phyloP scores from a whole-genome alignment of 345 rosid genomes.

The Eucalyptus leucophloia region DNA sequence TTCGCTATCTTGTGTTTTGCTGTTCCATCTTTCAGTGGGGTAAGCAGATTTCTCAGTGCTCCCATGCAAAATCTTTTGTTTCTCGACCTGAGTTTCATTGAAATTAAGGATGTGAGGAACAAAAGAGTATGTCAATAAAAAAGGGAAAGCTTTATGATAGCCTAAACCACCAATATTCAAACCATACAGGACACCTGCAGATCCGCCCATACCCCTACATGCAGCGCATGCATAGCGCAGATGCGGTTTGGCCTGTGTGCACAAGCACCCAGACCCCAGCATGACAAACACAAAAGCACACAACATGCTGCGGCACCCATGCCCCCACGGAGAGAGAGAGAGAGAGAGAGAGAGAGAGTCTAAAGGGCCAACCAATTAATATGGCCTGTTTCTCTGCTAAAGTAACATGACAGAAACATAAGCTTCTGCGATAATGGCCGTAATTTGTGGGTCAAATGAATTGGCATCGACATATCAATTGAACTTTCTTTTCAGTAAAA shows the following conservation, averaged over 20 bases:
- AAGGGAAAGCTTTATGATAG: background rate
- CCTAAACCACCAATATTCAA: background rate
- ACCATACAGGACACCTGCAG: background rate
- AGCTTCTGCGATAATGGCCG: background rate
- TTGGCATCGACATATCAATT: background rate
- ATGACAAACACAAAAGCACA: background rate
- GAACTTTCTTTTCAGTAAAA: background rate
- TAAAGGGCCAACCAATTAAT: background rate
- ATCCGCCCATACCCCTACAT: background rate
- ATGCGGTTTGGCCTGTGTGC: background rate
- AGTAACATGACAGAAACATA: background rate
- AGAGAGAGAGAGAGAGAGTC: background rate
- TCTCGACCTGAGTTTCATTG: constrained; percentile 47
- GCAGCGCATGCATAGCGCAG: background rate
- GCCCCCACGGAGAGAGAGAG: background rate
- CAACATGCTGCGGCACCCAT: background rate
- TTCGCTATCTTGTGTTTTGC: background rate
- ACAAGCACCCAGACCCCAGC: background rate
- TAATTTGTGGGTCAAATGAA: background rate
- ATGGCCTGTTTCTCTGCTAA: background rate
- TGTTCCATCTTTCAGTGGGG: constrained; percentile 8
- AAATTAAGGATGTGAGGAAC: background rate
- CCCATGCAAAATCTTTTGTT: constrained; percentile 69
- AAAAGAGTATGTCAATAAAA: background rate
- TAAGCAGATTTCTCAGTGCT: constrained; percentile 33